phyloP scores from a whole-genome alignment of 2,329 filamentous ascomycete species.

The Fusarium subglutinans region DNA sequence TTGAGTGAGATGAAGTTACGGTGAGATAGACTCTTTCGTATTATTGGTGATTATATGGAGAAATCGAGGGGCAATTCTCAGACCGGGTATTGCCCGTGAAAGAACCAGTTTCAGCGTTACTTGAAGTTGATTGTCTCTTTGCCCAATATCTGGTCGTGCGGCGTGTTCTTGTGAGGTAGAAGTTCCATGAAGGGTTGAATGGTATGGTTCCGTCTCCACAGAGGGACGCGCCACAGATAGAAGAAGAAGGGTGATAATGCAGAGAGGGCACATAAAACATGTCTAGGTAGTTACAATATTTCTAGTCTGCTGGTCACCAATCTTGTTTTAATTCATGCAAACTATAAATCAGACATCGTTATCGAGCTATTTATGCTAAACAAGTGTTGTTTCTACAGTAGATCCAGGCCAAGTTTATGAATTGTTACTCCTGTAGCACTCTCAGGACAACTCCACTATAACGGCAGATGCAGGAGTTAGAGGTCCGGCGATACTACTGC shows the following conservation, averaged over 20 bases:
- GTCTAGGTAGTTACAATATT: not conserved
- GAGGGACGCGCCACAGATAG: not conserved
- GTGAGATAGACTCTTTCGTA: constrained; percentile 9
- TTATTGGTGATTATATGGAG: not conserved
- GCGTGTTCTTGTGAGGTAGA: not conserved
- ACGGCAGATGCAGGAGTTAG: not conserved
- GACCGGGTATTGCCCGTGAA: not conserved
- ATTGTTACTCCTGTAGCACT: not conserved
- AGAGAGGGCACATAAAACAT: not conserved
- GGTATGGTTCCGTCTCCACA: constrained; percentile 14
- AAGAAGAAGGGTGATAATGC: not conserved
- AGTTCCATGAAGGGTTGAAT: not conserved
- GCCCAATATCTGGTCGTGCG: not conserved
- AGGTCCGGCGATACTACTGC: constrained; percentile 6
- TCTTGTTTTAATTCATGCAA: not conserved
- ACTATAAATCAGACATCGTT: not conserved
- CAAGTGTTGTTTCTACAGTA: not conserved
- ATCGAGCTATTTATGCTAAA: not conserved
- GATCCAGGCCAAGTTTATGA: not conserved
- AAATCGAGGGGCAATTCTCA: not conserved
- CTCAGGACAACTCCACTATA: not conserved
- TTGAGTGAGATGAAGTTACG: constrained; percentile 11
- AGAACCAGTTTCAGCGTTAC: not conserved
- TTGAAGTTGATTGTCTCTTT: not conserved
- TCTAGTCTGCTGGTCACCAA: not conserved